Percentiles rank a stretch among this genome's conserved stretches.
Conservation (phyloP, 805 yeast genomes). For the Wickerhamiella allomyrinae region DNA sequence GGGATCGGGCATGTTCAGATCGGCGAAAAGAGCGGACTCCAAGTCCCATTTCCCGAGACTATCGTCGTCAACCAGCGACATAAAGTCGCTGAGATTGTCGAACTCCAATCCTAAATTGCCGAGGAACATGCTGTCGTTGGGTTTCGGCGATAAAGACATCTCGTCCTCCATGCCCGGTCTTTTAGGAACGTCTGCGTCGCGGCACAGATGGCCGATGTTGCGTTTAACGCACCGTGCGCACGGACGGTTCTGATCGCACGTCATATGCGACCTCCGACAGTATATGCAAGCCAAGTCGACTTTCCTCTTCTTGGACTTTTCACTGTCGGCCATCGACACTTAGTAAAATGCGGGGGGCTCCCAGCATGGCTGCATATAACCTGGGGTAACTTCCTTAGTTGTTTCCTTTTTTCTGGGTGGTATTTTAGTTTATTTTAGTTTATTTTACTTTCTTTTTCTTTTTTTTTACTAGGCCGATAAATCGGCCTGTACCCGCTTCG, state of each 20-base stretch:
- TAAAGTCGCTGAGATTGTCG: conserved; percentile 8
- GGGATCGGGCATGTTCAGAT: background rate
- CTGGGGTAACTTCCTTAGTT: no score
- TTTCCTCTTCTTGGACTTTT: conserved; percentile 13
- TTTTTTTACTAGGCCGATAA: no score
- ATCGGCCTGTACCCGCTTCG: no score
- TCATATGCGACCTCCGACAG: conserved; percentile 87
- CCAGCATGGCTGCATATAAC: no score
- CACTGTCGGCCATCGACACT: background rate
- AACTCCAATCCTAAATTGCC: background rate
- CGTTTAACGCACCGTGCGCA: conserved; percentile 76
- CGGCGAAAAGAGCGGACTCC: background rate
- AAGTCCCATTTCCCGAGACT: conserved; percentile 8
- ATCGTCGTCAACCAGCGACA: conserved; percentile 13
- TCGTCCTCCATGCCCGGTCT: background rate
- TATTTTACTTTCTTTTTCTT: no score
- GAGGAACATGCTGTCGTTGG: background rate
- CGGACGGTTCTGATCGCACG: conserved; percentile 67
- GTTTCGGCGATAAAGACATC: background rate
- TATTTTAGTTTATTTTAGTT: no score
- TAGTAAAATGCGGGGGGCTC: background rate
- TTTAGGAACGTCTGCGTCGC: conserved; percentile 26
- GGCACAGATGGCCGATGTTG: conserved; percentile 78
- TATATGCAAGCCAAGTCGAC: conserved; percentile 60
- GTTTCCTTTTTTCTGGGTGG: no score